Base-by-base conservation (phyloP, 2,329 filamentous ascomycete species). In the Colletotrichum destructivum region DNA sequence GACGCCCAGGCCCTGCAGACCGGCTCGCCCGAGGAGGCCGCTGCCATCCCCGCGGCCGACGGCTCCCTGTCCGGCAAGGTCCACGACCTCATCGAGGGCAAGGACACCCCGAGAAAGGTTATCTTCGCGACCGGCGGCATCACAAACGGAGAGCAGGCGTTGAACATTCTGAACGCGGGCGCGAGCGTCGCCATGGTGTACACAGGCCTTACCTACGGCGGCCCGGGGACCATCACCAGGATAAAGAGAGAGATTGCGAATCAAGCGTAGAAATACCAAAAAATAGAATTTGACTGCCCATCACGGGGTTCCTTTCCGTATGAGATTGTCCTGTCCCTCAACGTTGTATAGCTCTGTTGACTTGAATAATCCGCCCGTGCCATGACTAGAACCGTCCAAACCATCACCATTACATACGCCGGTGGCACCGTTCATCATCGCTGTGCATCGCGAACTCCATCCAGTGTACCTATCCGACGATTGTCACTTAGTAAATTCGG, bases 41-140 rank as follows among this genome's bases (percentile, higher is more conserved):
- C 77, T 15, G 66, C 66, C 26, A 66, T 71, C 13, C 67, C 70
- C 12, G 78, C 80, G 13, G 76, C 79, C 11, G 77, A 81, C n/a
- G 79, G 79, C 38, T 77, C 79, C 1, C 76, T 79, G 55, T 78
- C 78, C 13, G 79, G 76, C 52, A 71, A 78, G 56, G 73, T 67
- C 6, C 61, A 71, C 55, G 65, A 66, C 47, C 23, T 72, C 40
- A 49, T 72, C 13, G 75, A 75, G 61, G 74, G 72, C 21, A 75
- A 72, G 46, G 77, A 76, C 62, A 40, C 71, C 4, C 73, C 84
- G 71, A 87, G 87, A 59, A 98, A 98, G 83, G 91, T 95, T 63
- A 93, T 99, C 72, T 98, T 98, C 79, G 96, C 96, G 0, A 96
- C 94, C 0, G 96, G 96, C 1, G 96, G 96, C 21, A 96, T 99